Percentiles rank a stretch among this genome's conserved stretches.
Conservation (phyloP, 2,329 filamentous ascomycete species). For the Botrytis fabae region DNA sequence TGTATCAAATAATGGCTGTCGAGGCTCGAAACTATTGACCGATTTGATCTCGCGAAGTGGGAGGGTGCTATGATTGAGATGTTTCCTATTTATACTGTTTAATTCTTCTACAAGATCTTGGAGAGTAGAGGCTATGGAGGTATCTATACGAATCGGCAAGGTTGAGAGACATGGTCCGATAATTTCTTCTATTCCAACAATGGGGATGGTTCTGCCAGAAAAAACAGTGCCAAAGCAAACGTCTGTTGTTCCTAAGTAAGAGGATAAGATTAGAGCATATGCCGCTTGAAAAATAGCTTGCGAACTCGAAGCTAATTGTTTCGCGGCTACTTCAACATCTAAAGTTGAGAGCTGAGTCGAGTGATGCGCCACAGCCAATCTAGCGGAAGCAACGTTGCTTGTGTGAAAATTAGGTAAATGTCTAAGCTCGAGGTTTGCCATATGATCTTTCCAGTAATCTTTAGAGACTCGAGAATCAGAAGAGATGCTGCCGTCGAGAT, state of each 20-base stretch:
- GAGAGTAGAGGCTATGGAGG: slow-evolving; percentile 52
- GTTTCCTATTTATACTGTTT: slow-evolving; percentile 64
- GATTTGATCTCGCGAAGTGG: slow-evolving; percentile 70
- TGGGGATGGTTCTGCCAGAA: slow-evolving; percentile 74
- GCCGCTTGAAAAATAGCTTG: slow-evolving; percentile 78
- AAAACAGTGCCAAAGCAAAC: slow-evolving; percentile 76
- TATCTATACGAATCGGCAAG: slow-evolving; percentile 68
- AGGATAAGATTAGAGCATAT: slow-evolving; percentile 63
- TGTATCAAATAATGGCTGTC: slow-evolving; percentile 68
- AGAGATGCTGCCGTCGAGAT: slow-evolving; percentile 39
- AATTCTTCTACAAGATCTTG: slow-evolving; percentile 63
- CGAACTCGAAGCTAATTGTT: slow-evolving; percentile 46
- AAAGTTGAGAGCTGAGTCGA: slow-evolving; percentile 40
- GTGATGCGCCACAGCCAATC: slow-evolving; percentile 37
- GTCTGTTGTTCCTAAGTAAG: slow-evolving; percentile 64
- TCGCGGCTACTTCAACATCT: slow-evolving; percentile 34
- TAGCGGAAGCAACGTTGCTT: slow-evolving; percentile 34
- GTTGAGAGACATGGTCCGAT: slow-evolving; percentile 80
- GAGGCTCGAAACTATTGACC: slow-evolving; percentile 53
- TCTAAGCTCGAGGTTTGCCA: slow-evolving; percentile 57
- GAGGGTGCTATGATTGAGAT: slow-evolving; percentile 63
- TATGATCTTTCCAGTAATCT: slow-evolving; percentile 69
- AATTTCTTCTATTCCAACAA: slow-evolving; percentile 68
- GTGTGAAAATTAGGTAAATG: slow-evolving; percentile 60
- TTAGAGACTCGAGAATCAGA: slow-evolving; percentile 46